Evolutionary conservation across 2,329 filamentous ascomycete genomes (phyloP), one percentile per base, ranked within the genome.

Genomic region (Fusarium oligoseptatum): DNA sequence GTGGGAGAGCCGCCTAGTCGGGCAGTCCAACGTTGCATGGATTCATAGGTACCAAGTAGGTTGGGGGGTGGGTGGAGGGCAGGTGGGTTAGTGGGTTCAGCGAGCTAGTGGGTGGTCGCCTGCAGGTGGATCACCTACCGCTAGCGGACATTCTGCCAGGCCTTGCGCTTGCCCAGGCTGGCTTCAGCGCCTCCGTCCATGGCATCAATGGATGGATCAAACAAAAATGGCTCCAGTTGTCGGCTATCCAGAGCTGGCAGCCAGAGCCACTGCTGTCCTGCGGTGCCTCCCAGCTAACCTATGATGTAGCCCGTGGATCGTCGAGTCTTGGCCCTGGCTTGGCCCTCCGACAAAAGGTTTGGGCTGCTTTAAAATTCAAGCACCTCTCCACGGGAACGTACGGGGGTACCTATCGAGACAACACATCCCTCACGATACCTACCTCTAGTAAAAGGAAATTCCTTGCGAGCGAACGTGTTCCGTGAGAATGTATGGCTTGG

Each of bases 1-100:
- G 61, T 60, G 65, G 66, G 55, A 67, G 73, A 74, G 73, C 71
- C 67, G 70, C 72, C 66, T 57, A 60, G 70, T 65, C 67, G 70
- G 72, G 67, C 72, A 78, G 76, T 78, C 68, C 71, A 79, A 79
- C 77, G 77, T 79, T 79, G 77, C 77, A 79, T 78, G 71, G 71
- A 68, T 50, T 36, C 41, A 64, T 63, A 22, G 48, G 48, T 52
- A 45, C 39, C 39, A 20, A n/a, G n/a, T 22, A 24, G 43, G 43
- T 48, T 27, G 24, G 24, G 15, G 43, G 22, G 43, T 70, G 67
- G 66, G 62, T 43, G 52, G 68, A 39, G 64, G 50, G 36, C 73
- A 64, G 62, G 66, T 70, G 72, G 73, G 72, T 66, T 70, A 74
- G 76, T 77, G 76, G 75, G 67, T 61, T 76, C 70, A 64, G 75